Conservation (phyloP, 495 filamentous ascomycete species). For the Neurospora intermedia region DNA sequence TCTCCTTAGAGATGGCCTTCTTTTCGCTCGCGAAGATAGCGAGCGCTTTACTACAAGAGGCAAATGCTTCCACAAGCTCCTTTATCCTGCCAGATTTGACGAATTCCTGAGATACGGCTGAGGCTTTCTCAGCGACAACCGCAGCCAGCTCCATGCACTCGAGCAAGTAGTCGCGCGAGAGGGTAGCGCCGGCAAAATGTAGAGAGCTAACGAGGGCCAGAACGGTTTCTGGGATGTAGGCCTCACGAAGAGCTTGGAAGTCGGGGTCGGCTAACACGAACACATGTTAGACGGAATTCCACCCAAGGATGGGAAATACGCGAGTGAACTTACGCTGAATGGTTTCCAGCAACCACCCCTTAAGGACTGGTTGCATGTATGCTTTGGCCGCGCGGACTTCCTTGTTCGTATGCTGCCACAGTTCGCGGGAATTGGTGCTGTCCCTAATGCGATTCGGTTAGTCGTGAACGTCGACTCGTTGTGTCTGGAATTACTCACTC, state of each 20-base stretch:
- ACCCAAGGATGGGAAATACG: background rate
- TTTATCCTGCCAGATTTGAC: constrained; percentile 55
- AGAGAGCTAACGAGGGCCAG: constrained; percentile 69
- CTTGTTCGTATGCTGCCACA: constrained; percentile 30
- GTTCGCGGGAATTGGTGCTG: constrained; percentile 25
- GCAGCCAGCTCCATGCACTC: constrained; percentile 71
- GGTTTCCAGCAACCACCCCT: constrained; percentile 30
- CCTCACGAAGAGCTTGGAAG: constrained; percentile 47
- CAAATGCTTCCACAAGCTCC: constrained; percentile 67
- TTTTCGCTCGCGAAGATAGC: constrained; percentile 49
- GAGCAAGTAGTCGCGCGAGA: constrained; percentile 54
- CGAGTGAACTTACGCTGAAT: constrained; percentile 21
- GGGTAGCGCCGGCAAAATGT: constrained; percentile 53
- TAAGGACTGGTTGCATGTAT: constrained; percentile 35
- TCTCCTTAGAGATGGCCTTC: constrained; percentile 29
- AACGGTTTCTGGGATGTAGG: constrained; percentile 71
- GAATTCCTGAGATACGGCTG: constrained; percentile 56
- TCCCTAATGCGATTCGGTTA: constrained; percentile 13
- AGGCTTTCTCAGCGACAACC: constrained; percentile 52
- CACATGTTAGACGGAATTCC: background rate
- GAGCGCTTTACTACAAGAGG: constrained; percentile 61
- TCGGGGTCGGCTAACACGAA: constrained; percentile 26
- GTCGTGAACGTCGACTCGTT: background rate
- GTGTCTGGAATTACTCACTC: constrained; percentile 23
- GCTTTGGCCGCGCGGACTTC: constrained; percentile 31